Evolutionary conservation across 192 early-diverging fungal genomes (phyloP).

Genomic region (Coemansia sp.): DNA sequence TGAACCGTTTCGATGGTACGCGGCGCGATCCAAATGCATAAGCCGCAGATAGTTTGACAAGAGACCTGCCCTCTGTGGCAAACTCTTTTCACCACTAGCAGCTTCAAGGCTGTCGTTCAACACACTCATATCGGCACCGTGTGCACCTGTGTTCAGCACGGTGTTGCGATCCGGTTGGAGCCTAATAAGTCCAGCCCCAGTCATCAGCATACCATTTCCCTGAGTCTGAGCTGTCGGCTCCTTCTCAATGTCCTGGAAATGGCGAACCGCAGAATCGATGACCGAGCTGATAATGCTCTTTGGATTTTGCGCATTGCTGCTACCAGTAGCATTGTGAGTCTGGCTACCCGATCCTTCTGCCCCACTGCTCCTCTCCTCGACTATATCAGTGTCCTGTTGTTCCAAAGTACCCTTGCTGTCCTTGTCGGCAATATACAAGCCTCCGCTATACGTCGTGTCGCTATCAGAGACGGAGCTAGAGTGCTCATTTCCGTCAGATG

Average conservation of each 20-base stretch:
- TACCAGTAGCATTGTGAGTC: neutral
- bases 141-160: slow-evolving; percentile 7
- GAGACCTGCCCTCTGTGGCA: slow-evolving; percentile 28
- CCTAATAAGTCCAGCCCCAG: slow-evolving; percentile 40
- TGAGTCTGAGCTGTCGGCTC: slow-evolving; percentile 11
- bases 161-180: slow-evolving; percentile 33
- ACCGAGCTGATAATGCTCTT: slow-evolving; percentile 11
- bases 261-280: slow-evolving; percentile 26
- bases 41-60: slow-evolving; percentile 38
- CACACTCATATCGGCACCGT: neutral
- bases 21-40: slow-evolving; percentile 35
- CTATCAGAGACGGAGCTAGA: neutral
- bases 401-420: neutral
- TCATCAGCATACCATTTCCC: slow-evolving; percentile 14
- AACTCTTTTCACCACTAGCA: neutral
- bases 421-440: neutral
- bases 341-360: neutral
- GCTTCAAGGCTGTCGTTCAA: slow-evolving; percentile 1
- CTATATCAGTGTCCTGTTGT: neutral
- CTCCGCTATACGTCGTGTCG: neutral
- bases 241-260: slow-evolving; percentile 34
- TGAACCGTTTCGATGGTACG: neutral
- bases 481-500: neutral
- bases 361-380: neutral
- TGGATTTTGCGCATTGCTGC: neutral